Base-by-base conservation (phyloP, 768 basidiomycete genomes). In the Naganishia vaughanmartiniae region DNA sequence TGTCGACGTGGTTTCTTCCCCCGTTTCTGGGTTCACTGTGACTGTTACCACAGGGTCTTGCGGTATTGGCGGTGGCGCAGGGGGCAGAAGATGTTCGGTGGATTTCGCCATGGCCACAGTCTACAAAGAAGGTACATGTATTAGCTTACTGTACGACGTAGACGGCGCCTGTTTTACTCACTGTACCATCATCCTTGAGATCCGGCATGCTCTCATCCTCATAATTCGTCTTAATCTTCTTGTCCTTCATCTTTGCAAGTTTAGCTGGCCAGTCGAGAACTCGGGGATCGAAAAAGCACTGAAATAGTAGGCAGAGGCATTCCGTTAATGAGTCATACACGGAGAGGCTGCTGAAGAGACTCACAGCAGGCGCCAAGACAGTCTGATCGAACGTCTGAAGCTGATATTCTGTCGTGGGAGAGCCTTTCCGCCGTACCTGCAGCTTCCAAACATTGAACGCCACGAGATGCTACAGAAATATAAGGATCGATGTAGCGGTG, bases 231-330 rank as follows among this genome's bases (percentile, higher is more conserved):
- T 42, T 63, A 17, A 63, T 88, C 86, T 14, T 85, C 81, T 28
- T 80, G 83, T 85, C 77, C 14, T 85, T 85, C 21, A 86, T 84
- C 80, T 93, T 93, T 73, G 85, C 85, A 33, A 92, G 89, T 12
- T 51, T 51, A 51, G 48, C 48, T 51, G 48, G 24, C 76, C 94
- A 96, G 72, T 96, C 90, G 69, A 99, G 89, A 46, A 94, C 87
- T 24, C 92, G 88, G 17, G 96, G 93, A 73, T 96, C 93, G 74
- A 98, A 98, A 36, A 97, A 83, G 76, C 90, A 90, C 93, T 97
- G 74, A 15, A 33, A 67, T 12, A 33, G 48, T 21, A 34, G 4
- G 46, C 24, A 28, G 42, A 56, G 46, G 15, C 21, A 24, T 54
- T 42, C 15, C 17, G 30, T 30, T 54, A 36, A 15, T 4, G 39